A percentile compares a stretch with the other conserved stretches of the same genome.
phyloP scores from a whole-genome alignment of 1,284 basidiomycete species.

The Rhodotorula sp. region DNA sequence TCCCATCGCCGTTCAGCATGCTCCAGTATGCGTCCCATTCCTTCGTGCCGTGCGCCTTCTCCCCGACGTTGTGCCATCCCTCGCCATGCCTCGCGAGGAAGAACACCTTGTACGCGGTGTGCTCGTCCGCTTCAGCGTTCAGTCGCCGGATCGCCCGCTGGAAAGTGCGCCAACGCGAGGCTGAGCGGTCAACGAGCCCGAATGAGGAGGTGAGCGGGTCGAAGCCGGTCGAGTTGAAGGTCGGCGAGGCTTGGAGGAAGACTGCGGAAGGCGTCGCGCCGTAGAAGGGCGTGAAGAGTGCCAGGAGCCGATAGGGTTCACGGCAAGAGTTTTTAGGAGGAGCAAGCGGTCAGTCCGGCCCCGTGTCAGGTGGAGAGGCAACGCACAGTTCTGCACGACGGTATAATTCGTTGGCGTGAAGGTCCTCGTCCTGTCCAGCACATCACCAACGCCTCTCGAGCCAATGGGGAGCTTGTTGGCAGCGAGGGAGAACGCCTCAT shows the following conservation, averaged over 20 bases:
- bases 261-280: conserved; percentile 3
- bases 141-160: conserved; percentile 55
- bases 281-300: no score
- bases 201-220: conserved; percentile 53
- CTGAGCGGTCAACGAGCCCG: conserved; percentile 60
- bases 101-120: conserved; percentile 63
- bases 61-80: conserved; percentile 72
- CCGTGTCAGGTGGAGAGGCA: conserved; percentile 10
- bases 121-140: conserved; percentile 55
- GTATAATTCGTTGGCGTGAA: conserved; percentile 41
- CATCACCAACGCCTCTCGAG: rapidly evolving
- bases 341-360: not conserved
- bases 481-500: not conserved
- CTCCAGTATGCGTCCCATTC: conserved; percentile 61
- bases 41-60: conserved; percentile 66
- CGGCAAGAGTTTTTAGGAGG: not conserved
- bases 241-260: conserved; percentile 19
- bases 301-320: not conserved
- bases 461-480: not conserved
- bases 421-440: rapidly evolving
- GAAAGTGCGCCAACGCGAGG: conserved; percentile 60
- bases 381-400: conserved; percentile 39
- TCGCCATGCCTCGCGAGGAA: conserved; percentile 67
- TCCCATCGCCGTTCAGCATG: conserved; percentile 67
- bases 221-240: conserved; percentile 19